Evolutionary conservation across 1,284 basidiomycete species (phyloP).

Genomic region (Bondarzewia mesenterica): DNA sequence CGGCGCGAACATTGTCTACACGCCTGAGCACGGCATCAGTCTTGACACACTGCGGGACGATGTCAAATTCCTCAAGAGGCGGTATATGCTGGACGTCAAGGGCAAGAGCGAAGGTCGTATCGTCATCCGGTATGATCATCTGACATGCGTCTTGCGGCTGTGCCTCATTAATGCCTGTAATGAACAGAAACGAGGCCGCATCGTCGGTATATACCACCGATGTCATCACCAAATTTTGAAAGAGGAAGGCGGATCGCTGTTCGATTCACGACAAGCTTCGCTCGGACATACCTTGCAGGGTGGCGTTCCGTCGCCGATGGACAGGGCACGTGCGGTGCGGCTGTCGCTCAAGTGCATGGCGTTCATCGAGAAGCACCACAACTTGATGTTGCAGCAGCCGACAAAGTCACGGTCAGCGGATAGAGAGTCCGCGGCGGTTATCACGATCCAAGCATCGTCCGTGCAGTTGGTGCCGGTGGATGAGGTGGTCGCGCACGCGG

Average conservation of each 20-base stretch:
- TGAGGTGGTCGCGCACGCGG: constrained; percentile 81
- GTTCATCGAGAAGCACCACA: constrained; percentile 84
- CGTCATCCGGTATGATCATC: constrained; percentile 65
- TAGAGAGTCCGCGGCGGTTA: constrained; percentile 76
- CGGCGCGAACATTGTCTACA: constrained; percentile 90
- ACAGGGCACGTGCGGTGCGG: constrained; percentile 86
- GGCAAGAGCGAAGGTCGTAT: constrained; percentile 91
- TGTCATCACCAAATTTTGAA: constrained; percentile 91
- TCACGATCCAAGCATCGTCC: constrained; percentile 79
- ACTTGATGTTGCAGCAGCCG: constrained; percentile 35
- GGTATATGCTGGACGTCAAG: constrained; percentile 81
- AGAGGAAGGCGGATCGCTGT: constrained; percentile 87
- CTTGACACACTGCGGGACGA: constrained; percentile 79
- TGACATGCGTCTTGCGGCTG: too few species aligned
- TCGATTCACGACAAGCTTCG: constrained; percentile 90
- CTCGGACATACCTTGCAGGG: constrained; percentile 97
- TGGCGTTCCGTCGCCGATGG: constrained; percentile 88
- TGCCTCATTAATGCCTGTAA: not conserved
- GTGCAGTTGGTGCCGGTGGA: constrained; percentile 79
- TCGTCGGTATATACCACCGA: constrained; percentile 90
- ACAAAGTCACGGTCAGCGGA: constrained; percentile 42
- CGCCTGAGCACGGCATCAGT: constrained; percentile 85
- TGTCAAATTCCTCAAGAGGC: constrained; percentile 82
- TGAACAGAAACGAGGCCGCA: constrained; percentile 72
- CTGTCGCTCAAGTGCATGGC: constrained; percentile 89